Conservation (phyloP, 352 stramenopile genomes). For the Phytopythium helicoides region DNA sequence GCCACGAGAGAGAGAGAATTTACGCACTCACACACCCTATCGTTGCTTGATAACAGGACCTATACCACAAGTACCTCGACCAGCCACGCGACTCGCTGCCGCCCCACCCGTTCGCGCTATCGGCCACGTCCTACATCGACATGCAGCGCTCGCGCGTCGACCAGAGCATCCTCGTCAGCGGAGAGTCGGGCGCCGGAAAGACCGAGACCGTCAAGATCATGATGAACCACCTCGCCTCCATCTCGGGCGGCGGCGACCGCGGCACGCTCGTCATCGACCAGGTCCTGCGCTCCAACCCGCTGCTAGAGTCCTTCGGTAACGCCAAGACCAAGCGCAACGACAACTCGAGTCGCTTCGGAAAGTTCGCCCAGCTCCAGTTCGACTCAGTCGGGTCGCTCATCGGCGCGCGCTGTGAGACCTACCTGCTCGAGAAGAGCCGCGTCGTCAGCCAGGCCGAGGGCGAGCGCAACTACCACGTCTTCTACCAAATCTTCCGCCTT, state of each 20-base stretch:
- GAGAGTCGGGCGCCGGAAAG: slow-evolving; percentile 89
- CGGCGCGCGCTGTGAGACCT: slow-evolving; percentile 83
- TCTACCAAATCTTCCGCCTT: slow-evolving; percentile 93
- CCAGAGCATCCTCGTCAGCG: slow-evolving; percentile 86
- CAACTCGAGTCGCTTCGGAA: slow-evolving; percentile 80
- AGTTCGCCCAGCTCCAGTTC: slow-evolving; percentile 82
- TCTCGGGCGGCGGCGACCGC: slow-evolving; percentile 62
- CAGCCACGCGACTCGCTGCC: slow-evolving; percentile 46
- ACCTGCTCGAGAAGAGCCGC: slow-evolving; percentile 96
- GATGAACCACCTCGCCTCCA: slow-evolving; percentile 80
- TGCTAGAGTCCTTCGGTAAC: slow-evolving; percentile 79
- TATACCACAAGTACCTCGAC: slow-evolving; percentile 68
- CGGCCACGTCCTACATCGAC: slow-evolving; percentile 60
- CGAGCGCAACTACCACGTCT: slow-evolving; percentile 98
- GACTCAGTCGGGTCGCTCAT: slow-evolving; percentile 57
- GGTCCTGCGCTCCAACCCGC: slow-evolving; percentile 73
- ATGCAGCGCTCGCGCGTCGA: slow-evolving; percentile 76
- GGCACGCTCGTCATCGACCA: slow-evolving; percentile 78
- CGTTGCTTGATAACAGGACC: no score
- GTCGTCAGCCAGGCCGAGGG: slow-evolving; percentile 88
- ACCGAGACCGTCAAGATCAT: slow-evolving; percentile 95
- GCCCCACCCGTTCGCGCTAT: slow-evolving; percentile 74
- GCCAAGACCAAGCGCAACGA: slow-evolving; percentile 85
- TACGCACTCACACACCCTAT: no score
- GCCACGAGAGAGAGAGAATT: no score